These are phyloP conservation scores for Ophiocytium majus DNA, from an alignment of 352 stramenopile species.

Conservation along the genomic window DNA sequence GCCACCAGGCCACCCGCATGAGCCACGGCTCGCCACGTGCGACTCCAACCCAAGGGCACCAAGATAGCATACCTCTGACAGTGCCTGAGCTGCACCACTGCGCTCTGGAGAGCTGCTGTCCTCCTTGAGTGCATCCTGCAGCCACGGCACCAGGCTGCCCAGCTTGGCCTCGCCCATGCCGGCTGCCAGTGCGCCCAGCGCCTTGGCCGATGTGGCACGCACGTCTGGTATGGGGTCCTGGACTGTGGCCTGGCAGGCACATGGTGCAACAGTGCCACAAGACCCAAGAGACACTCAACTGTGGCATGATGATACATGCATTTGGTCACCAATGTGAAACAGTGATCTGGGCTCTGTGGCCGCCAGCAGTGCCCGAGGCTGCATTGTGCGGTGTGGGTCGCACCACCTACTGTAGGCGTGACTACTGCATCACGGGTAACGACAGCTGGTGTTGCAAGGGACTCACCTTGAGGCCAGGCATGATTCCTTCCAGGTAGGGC, in stretches of 20 bases:
- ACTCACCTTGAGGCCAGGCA: conserved; percentile 86
- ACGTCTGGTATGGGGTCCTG: conserved; percentile 87
- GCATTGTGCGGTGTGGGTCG: no score
- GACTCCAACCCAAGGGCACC: conserved; percentile 69
- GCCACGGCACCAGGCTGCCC: conserved; percentile 91
- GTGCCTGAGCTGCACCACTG: conserved; percentile 93
- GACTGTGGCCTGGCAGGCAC: conserved; percentile 56
- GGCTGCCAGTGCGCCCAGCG: conserved; percentile 48
- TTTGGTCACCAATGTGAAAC: no score
- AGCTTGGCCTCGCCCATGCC: conserved; percentile 56
- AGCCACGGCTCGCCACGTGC: conserved; percentile 4
- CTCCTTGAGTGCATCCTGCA: conserved; percentile 91
- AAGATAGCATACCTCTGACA: conserved; percentile 83
- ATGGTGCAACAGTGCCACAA: no score
- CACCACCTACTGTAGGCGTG: no score
- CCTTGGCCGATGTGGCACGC: conserved; percentile 54
- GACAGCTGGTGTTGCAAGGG: no score
- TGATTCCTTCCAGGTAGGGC: conserved; percentile 93
- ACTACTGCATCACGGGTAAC: no score
- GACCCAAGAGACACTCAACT: no score
- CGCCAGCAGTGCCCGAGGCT: no score
- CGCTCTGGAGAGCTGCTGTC: conserved; percentile 92
- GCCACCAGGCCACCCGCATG: neutral
- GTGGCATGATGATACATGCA: no score
- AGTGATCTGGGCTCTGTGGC: no score